These are phyloP conservation scores for Amanita jacksonii DNA, from an alignment of 768 basidiomycete species.

Conservation along the genomic window DNA sequence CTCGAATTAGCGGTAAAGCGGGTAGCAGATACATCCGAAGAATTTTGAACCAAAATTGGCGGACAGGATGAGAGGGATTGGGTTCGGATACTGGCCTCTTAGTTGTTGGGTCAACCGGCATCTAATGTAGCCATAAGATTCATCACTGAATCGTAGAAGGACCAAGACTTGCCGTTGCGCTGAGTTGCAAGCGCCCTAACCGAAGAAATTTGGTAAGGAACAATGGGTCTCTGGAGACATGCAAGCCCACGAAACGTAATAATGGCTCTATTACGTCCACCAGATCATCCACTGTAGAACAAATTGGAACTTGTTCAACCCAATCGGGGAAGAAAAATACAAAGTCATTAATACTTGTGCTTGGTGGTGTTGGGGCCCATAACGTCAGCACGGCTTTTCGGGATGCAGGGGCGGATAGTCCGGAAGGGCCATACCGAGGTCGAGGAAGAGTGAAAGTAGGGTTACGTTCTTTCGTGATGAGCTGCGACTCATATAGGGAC, in stretches of 20 bases:
- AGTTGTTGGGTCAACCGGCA: slow-evolving; percentile 47
- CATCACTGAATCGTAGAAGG: neutral
- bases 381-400: slow-evolving; percentile 65
- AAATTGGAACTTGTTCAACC: slow-evolving; percentile 60
- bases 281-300: slow-evolving; percentile 57
- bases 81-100: slow-evolving; percentile 48
- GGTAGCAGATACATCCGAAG: slow-evolving; percentile 78
- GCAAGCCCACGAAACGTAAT: slow-evolving; percentile 70
- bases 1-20: slow-evolving; percentile 73
- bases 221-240: slow-evolving; percentile 68
- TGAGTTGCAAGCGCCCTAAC: slow-evolving; percentile 59
- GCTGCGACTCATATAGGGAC: slow-evolving; percentile 48
- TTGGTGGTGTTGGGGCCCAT: slow-evolving; percentile 72
- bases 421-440: slow-evolving; percentile 51
- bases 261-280: slow-evolving; percentile 69
- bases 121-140: slow-evolving; percentile 19
- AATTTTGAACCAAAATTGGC: slow-evolving; percentile 79
- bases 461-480: slow-evolving; percentile 50
- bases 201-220: slow-evolving; percentile 76
- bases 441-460: slow-evolving; percentile 55
- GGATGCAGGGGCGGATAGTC: slow-evolving; percentile 38
- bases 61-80: slow-evolving; percentile 49
- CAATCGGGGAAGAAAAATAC: slow-evolving; percentile 90
- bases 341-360: slow-evolving; percentile 65
- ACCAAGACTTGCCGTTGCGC: slow-evolving; percentile 33